Base-by-base conservation (phyloP, 257 asterid genomes). In the Cordia subcordata region DNA sequence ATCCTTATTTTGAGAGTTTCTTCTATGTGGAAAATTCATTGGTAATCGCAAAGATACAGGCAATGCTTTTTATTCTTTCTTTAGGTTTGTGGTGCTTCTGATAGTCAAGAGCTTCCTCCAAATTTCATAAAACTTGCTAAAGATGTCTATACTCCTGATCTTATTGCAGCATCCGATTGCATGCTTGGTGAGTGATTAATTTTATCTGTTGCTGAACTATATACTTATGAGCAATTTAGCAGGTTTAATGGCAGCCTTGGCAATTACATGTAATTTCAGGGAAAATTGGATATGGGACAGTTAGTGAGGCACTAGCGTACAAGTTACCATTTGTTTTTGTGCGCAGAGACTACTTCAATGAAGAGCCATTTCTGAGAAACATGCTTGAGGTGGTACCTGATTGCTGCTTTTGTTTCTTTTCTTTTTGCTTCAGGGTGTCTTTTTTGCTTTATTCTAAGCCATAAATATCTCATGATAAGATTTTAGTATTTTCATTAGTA, bases 81-180 rank as follows among this genome's bases (percentile, higher is more conserved):
- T 68, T 79, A 93, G 99, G 97, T 93, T 61, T 93, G 99, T 77
- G 99, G 97, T 73, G 96, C 96, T 65, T 85, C 96, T 57, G 91
- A 93, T 59, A 85, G 68, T 51, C 71, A 82, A 62, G 77, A 86
- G 58, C 86, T 93, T 72, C 99, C 97, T 44, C 81, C 94, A 42
- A 93, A 93, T 77, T 93, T 93, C 49, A 58, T 83, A 57, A 86
- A 83, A 86, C 92, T 93, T 40, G 81, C 91, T 57, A 89, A 82
- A 81, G 96, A 93, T 80, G 76, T 82, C 1, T 93, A 93, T 70
- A 93, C 99, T 52, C 99, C 99, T 38, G 97, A 93, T 64, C 51
- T 85, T 45, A 93, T 93, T 72, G 99, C 96, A 42, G 97, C 97
- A 62, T 93, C 99, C 33, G 99, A 93, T 64, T 93, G 99, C 82